Base-by-base conservation (phyloP, 2,329 filamentous ascomycete species). In the Calycina marina region DNA sequence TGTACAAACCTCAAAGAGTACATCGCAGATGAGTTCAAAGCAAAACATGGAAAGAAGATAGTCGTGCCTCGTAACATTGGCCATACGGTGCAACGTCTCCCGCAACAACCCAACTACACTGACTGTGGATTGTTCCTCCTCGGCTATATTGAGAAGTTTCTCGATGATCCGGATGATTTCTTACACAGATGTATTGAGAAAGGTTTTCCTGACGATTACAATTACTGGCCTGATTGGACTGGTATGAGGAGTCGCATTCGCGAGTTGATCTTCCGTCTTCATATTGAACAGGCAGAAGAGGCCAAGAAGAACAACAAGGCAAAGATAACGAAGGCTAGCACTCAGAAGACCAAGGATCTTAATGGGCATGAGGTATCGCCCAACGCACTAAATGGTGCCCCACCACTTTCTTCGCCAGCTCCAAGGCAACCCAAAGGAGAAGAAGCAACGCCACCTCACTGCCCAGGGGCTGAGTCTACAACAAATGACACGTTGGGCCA, bases 71-170 rank as follows among this genome's bases (percentile, higher is more conserved):
- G 37, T 12, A 33, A 42, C 12, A 34, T 58, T 18, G 72, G 69
- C 4, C 73, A 81, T 61, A 84, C 73, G 24, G 82, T 81, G 4
- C 78, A 70, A 38, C 63, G 67, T 5, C 77, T 94, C 10, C 88
- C 90, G 0, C 59, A 69, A 39, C 90, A 98, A 53, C 58, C 71
- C 30, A 96, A 98, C 49, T 80, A 68, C 44, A 86, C 72, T 39
- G 90, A 98, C 51, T 98, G 90, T 48, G 90, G 90, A 6, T 60
- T 94, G 0, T 98, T 80, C 45, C 60, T 96, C 3, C 60, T 94
- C 4, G 79, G 77, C 2, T 98, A 96, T 48, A 64, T 93, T 32
- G 70, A 84, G 42, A 74, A 80, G 41, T 93, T 98, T 41, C 65
- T 92, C 11, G 64, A 72, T 32, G 59, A 83, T 37, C 88, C 88